Conservation (phyloP, 23 red algal genomes). For the Gracilaria domingensis region DNA sequence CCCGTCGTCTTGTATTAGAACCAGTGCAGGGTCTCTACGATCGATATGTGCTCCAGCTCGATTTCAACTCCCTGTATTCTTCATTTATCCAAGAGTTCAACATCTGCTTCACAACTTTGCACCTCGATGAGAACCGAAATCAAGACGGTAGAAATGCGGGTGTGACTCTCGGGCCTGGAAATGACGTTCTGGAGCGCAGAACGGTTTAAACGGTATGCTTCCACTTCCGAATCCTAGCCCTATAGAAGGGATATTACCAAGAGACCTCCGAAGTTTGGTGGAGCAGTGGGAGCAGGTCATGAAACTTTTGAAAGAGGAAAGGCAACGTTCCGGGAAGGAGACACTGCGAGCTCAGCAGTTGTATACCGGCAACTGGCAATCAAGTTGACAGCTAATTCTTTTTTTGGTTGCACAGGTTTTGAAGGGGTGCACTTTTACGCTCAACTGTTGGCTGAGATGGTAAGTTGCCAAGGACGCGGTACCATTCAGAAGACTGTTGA, state of each 20-base stretch:
- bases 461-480: conserved; percentile 87
- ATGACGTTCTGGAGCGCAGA: not conserved
- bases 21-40: conserved; percentile 95
- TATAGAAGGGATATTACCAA: conserved; percentile 81
- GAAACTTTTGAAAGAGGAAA: conserved; percentile 69
- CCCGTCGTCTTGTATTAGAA: conserved; percentile 93
- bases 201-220: not conserved
- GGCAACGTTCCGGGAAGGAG: conserved; percentile 43
- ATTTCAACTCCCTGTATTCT: conserved; percentile 99
- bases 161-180: not conserved
- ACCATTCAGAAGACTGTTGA: conserved; percentile 92
- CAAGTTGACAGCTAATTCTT: conserved; percentile 97
- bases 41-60: conserved; percentile 89
- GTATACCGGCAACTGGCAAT: conserved; percentile 89
- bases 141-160: conserved; percentile 2
- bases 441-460: conserved; percentile 85
- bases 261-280: conserved; percentile 90
- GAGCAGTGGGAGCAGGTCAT: conserved; percentile 80
- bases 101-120: conserved; percentile 95
- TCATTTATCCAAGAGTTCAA: conserved; percentile 99
- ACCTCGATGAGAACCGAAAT: conserved; percentile 14
- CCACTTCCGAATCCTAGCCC: conserved; percentile 29
- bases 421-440: conserved; percentile 86
- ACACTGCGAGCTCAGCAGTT: conserved; percentile 65
- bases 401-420: conserved; percentile 96